Conservation (phyloP, 2,329 filamentous ascomycete genomes). For the Clathrospora elynae region DNA sequence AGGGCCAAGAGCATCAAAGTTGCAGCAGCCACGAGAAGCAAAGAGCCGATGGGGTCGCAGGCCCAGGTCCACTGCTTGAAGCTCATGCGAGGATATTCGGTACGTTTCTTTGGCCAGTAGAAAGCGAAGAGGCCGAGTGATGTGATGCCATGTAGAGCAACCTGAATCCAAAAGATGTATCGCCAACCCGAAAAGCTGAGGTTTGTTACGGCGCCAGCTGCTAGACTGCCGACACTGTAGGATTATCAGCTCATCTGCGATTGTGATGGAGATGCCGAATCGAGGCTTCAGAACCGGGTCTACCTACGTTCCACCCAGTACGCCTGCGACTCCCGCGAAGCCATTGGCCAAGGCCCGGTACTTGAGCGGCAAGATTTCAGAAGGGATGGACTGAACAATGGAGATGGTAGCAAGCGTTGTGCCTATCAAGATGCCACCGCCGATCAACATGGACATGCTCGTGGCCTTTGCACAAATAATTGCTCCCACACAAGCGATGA, state of each 20-base stretch:
- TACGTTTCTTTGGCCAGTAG: conserved; percentile 41
- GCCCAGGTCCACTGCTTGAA: conserved; percentile 37
- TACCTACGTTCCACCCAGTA: conserved; percentile 59
- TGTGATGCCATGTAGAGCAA: conserved; percentile 58
- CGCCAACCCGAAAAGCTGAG: conserved; percentile 57
- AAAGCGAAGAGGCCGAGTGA: conserved; percentile 54
- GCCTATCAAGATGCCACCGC: conserved; percentile 63
- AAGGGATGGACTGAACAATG: conserved; percentile 62
- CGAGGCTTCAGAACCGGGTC: too few relatives aligned
- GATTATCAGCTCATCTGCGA: not conserved
- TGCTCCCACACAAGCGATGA: conserved; percentile 60
- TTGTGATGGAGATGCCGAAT: too few relatives aligned
- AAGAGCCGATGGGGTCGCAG: conserved; percentile 38
- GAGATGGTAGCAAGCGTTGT: conserved; percentile 60
- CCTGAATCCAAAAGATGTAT: conserved; percentile 65
- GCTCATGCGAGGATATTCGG: conserved; percentile 32
- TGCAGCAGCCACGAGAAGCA: conserved; percentile 32
- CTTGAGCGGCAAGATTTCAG: conserved; percentile 62
- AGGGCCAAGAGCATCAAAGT: conserved; percentile 38
- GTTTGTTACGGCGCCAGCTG: conserved; percentile 60
- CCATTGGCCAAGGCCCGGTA: conserved; percentile 63
- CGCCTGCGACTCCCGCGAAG: conserved; percentile 57
- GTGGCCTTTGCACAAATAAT: conserved; percentile 61
- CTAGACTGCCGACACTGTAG: conserved; percentile 54
- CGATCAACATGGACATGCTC: conserved; percentile 62